Evolutionary conservation across 495 filamentous ascomycete genomes (phyloP).

Genomic region (Apodospora peruviana): DNA sequence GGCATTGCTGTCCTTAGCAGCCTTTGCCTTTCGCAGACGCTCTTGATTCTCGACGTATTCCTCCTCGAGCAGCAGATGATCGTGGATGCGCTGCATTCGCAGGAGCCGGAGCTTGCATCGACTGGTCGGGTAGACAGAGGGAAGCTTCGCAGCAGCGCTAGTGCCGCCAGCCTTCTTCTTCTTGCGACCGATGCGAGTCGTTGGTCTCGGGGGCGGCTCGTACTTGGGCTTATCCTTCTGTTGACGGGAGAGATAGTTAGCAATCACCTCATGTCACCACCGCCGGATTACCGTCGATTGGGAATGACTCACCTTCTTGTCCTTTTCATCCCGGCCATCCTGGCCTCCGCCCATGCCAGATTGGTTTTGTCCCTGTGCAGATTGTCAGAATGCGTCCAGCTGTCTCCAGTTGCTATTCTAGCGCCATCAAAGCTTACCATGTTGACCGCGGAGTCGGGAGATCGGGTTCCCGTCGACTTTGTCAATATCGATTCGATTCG

Average conservation of each 20-base stretch:
- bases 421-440: slow-evolving; percentile 18
- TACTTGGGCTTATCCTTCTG: slow-evolving; percentile 99
- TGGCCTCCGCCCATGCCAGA: slow-evolving; percentile 78
- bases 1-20: slow-evolving; percentile 59
- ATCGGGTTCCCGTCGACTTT: no score
- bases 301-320: slow-evolving; percentile 74
- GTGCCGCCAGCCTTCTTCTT: slow-evolving; percentile 91
- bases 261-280: slow-evolving; percentile 4
- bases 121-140: slow-evolving; percentile 87
- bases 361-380: slow-evolving; percentile 74
- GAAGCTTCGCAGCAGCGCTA: slow-evolving; percentile 90
- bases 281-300: slow-evolving; percentile 2
- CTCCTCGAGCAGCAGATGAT: slow-evolving; percentile 94
- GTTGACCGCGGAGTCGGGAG: slow-evolving; percentile 3
- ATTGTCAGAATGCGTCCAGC: slow-evolving; percentile 15
- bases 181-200: slow-evolving; percentile 95
- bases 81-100: slow-evolving; percentile 97
- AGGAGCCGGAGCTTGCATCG: slow-evolving; percentile 95
- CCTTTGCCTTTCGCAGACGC: slow-evolving; percentile 84
- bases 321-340: slow-evolving; percentile 80
- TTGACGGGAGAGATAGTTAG: slow-evolving; percentile 16
- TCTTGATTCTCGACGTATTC: slow-evolving; percentile 99
- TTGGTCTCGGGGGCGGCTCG: slow-evolving; percentile 93
- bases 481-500: background rate
- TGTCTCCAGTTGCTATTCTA: background rate